Percentiles rank a stretch among this genome's conserved stretches.
These are phyloP conservation scores for Mycena crocata DNA, from an alignment of 768 basidiomycete species.

Conservation along the genomic window DNA sequence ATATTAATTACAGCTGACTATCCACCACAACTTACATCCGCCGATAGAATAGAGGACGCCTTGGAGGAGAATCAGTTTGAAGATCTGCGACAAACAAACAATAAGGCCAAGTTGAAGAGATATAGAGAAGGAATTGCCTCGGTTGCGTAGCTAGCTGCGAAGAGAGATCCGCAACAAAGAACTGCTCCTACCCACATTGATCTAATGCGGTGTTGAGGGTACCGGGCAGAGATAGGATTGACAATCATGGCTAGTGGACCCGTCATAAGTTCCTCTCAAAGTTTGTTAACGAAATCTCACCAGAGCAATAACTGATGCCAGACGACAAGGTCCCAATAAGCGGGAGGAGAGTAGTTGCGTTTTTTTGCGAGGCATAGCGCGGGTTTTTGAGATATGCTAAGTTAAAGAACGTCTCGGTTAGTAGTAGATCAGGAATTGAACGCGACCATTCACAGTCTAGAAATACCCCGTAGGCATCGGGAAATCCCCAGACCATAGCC, in stretches of 20 bases:
- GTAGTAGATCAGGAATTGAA: not conserved
- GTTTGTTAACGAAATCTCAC: conserved; percentile 15
- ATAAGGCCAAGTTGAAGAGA: not conserved
- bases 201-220: not conserved
- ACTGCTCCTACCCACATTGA: conserved; percentile 2
- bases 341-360: conserved; percentile 40
- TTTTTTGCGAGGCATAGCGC: conserved; percentile 32
- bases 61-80: conserved; percentile 36
- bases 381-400: conserved; percentile 41
- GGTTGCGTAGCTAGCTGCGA: no score
- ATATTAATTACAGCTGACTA: no score
- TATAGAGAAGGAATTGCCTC: not conserved
- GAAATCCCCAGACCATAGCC: conserved; percentile 45
- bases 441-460: conserved; percentile 33
- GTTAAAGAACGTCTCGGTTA: not conserved
- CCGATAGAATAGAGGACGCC: conserved; percentile 41
- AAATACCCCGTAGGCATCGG: conserved; percentile 43
- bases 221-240: not conserved
- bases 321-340: conserved; percentile 42
- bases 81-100: conserved; percentile 10
- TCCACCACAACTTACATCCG: conserved; percentile 35
- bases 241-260: no score
- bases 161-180: not conserved
- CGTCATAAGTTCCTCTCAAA: no score
- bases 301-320: conserved; percentile 46